Evolutionary conservation across 805 yeast species (phyloP).

Genomic region (Candida loeiensis): DNA sequence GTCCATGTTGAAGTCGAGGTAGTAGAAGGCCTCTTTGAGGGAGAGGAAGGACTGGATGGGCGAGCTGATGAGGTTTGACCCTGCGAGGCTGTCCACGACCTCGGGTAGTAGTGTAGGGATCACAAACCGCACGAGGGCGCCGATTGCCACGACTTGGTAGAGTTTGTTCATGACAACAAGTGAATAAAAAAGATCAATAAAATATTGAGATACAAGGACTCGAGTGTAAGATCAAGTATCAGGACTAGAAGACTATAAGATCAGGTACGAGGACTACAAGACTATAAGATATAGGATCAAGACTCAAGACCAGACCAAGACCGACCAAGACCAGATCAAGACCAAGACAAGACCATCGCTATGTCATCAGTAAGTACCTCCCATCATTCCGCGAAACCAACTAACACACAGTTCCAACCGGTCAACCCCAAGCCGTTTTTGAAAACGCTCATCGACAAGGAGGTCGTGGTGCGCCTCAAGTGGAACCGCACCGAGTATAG

Average conservation of each 20-base stretch:
- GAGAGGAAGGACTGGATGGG: constrained; percentile 67
- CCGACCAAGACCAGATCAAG: background rate
- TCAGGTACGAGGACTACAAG: too few relatives aligned
- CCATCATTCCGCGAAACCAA: background rate
- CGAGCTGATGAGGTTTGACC: constrained; percentile 62
- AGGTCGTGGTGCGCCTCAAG: constrained; percentile 75
- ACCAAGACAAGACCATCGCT: background rate
- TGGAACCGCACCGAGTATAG: constrained; percentile 88
- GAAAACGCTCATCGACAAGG: constrained; percentile 65
- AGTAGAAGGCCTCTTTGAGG: constrained; percentile 31
- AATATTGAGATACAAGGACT: background rate
- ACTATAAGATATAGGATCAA: too few relatives aligned
- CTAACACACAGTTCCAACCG: constrained; percentile 34
- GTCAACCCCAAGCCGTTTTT: constrained; percentile 89
- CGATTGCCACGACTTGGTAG: constrained; percentile 21
- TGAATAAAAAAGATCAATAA: background rate
- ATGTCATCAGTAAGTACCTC: constrained; percentile 2
- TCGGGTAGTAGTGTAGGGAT: constrained; percentile 35
- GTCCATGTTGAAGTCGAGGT: constrained; percentile 48
- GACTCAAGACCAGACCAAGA: too few relatives aligned
- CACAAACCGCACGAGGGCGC: constrained; percentile 32
- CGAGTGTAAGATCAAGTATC: background rate
- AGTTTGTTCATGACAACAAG: constrained; percentile 19
- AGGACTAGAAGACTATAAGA: too few relatives aligned
- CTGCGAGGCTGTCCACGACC: constrained; percentile 24